Percentiles rank a stretch among this genome's conserved stretches.
phyloP scores from a whole-genome alignment of 176 grass and related monocot species.

The Eleusine coracana region DNA sequence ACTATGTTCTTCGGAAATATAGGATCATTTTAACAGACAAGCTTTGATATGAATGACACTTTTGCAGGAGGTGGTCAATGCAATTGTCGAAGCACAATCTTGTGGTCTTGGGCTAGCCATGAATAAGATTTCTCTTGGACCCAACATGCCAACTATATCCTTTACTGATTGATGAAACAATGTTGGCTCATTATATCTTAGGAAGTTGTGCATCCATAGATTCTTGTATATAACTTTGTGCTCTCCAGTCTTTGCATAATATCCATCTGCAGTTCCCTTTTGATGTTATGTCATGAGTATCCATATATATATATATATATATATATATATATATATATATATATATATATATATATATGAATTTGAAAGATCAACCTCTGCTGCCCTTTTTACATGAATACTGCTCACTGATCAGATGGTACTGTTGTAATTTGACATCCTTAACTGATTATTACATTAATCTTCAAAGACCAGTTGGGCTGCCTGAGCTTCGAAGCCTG shows the following conservation, averaged over 20 bases:
- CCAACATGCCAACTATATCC: slow-evolving; percentile 89
- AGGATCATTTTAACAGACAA: neutral
- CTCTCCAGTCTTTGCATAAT: neutral
- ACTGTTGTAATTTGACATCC: slow-evolving; percentile 21
- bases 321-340: too few relatives aligned
- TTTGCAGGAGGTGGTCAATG: slow-evolving; percentile 82
- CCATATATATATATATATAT: neutral
- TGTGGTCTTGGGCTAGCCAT: slow-evolving; percentile 57
- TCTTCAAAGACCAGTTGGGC: slow-evolving; percentile 68
- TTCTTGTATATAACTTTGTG: slow-evolving; percentile 22
- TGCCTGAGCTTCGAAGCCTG: slow-evolving; percentile 85
- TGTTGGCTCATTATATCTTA: neutral
- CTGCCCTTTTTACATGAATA: neutral
- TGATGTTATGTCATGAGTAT: neutral
- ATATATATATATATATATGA: too few relatives aligned
- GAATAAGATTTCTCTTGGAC: slow-evolving; percentile 72
- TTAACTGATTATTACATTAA: slow-evolving; percentile 79
- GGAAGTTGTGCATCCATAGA: neutral
- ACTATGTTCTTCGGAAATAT: slow-evolving; percentile 14
- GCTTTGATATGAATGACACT: neutral
- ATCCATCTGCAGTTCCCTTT: neutral
- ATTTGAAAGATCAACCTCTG: neutral
- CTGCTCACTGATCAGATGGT: neutral
- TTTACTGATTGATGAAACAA: slow-evolving; percentile 34
- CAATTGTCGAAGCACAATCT: slow-evolving; percentile 84